Evolutionary conservation across 192 early-diverging fungal genomes (phyloP).

Genomic region (Coemansia sp.): DNA sequence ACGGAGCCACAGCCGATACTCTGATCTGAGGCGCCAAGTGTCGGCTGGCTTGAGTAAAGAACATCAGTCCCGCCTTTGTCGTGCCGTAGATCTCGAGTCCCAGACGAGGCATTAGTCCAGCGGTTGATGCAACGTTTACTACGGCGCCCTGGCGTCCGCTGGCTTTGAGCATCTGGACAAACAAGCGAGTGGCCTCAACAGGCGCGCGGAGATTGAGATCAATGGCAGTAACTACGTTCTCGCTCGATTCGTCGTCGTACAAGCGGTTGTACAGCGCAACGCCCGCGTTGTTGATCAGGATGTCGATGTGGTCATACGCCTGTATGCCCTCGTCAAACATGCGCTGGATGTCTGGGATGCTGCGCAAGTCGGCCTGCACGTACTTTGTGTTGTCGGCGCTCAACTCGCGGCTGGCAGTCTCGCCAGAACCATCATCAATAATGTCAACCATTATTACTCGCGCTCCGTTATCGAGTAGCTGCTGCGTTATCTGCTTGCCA

Average conservation of each 20-base stretch:
- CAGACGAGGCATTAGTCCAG: constrained; percentile 10
- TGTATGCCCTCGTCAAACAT: constrained; percentile 14
- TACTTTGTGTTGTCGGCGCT: constrained; percentile 8
- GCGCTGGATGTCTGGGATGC: constrained; percentile 11
- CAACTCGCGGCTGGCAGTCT: background rate
- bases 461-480: constrained; percentile 3
- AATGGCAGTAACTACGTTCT: constrained; percentile 1
- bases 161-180: constrained; percentile 16
- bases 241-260: constrained; percentile 11
- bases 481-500: constrained; percentile 12
- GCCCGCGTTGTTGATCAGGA: constrained; percentile 52
- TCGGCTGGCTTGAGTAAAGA: constrained; percentile 23
- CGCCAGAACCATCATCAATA: constrained; percentile 4
- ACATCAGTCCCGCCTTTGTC: constrained; percentile 28
- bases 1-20: constrained; percentile 28
- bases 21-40: constrained; percentile 26
- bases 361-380: constrained; percentile 12
- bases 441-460: constrained; percentile 25
- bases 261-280: constrained; percentile 18
- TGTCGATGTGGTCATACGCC: constrained; percentile 34
- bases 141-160: constrained; percentile 7
- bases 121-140: constrained; percentile 26
- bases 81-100: constrained; percentile 28
- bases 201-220: constrained; percentile 24
- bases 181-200: constrained; percentile 17